Evolutionary conservation across 2,329 filamentous ascomycete genomes (phyloP), one percentile per base, ranked within the genome.

Genomic region (Pezicula neosporulosa): DNA sequence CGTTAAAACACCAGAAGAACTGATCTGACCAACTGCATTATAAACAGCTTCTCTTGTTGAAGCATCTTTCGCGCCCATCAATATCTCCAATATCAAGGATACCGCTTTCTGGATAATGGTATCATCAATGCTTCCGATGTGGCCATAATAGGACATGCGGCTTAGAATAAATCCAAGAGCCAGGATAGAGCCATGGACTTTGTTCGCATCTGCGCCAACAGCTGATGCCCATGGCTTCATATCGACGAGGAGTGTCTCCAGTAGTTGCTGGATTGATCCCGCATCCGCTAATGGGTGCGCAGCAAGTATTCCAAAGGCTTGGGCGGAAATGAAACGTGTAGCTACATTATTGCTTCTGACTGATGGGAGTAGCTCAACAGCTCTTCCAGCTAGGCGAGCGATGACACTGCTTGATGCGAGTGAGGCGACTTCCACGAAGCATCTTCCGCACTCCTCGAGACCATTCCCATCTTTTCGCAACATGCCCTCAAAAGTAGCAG

Each of bases 271-370:
- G 12, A 84, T 60, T 3, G 70, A 62, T 12, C 68, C 62, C 0
- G 70, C 58, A 2, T 74, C 60, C 51, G 75, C 76, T 6, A 60
- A 63, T 4, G 76, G 74, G 65, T 93, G 87, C 0, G 90, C 86
- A 1, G 81, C 83, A 5, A 97, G 70, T 12, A 96, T 86, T 1
- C 91, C 92, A 60, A 91, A 82, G 0, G 83, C 80, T 53, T 83
- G 84, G 15, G 90, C 85, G 1, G 85, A 85, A 27, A 86, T 73
- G 36, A 76, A 73, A 35, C 92, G 80, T 6, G 87, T 77, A 49
- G 83, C 78, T 54, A 83, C 78, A 57, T 88, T 86, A 64, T 92
- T 94, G 6, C 88, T 90, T 55, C 77, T 77, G 49, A 92, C 73
- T 9, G 85, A 73, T 8, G 76, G 72, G 24, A 86, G 67, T 16